A percentile compares a stretch with the other conserved stretches of the same genome.
phyloP scores from a whole-genome alignment of 2,329 filamentous ascomycete genomes.

The Pseudopyrenochaeta lycopersici region DNA sequence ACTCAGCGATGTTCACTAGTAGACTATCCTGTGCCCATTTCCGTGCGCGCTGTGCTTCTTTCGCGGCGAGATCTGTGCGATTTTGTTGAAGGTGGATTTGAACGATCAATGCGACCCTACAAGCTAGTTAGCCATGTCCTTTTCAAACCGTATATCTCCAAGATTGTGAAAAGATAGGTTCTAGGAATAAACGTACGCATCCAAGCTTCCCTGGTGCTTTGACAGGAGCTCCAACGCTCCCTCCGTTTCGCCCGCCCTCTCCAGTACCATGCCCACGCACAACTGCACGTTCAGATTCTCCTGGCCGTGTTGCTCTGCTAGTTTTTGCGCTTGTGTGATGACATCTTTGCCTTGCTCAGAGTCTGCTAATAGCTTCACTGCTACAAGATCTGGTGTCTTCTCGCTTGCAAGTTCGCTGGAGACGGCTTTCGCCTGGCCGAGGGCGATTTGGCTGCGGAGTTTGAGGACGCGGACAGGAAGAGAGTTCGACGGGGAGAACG shows the following conservation, averaged over 20 bases:
- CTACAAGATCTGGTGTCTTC: slow-evolving; percentile 74
- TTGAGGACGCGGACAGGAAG: slow-evolving; percentile 79
- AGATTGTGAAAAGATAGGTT: neutral
- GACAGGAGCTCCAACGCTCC: slow-evolving; percentile 81
- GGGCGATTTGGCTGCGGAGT: slow-evolving; percentile 82
- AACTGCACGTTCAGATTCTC: slow-evolving; percentile 81
- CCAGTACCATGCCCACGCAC: slow-evolving; percentile 81
- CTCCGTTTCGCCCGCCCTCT: slow-evolving; percentile 81
- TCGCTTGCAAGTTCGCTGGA: slow-evolving; percentile 72
- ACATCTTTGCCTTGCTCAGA: slow-evolving; percentile 55
- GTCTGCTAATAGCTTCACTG: slow-evolving; percentile 79
- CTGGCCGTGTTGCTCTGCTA: slow-evolving; percentile 73
- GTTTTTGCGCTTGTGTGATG: slow-evolving; percentile 70
- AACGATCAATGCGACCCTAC: slow-evolving; percentile 82
- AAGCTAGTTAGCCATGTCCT: slow-evolving; percentile 5
- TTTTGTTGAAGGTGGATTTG: slow-evolving; percentile 95
- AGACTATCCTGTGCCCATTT: slow-evolving; percentile 96
- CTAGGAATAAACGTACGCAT: slow-evolving; percentile 65
- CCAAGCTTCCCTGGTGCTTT: slow-evolving; percentile 83
- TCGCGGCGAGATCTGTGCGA: slow-evolving; percentile 86
- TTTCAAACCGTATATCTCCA: neutral
- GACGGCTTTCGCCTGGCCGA: slow-evolving; percentile 79
- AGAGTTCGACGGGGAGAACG: slow-evolving; percentile 80
- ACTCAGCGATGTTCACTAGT: slow-evolving; percentile 92
- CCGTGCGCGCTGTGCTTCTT: slow-evolving; percentile 86